Evolutionary conservation across 208 protist genomes (phyloP).

Genomic region (Polymyxa betae): DNA sequence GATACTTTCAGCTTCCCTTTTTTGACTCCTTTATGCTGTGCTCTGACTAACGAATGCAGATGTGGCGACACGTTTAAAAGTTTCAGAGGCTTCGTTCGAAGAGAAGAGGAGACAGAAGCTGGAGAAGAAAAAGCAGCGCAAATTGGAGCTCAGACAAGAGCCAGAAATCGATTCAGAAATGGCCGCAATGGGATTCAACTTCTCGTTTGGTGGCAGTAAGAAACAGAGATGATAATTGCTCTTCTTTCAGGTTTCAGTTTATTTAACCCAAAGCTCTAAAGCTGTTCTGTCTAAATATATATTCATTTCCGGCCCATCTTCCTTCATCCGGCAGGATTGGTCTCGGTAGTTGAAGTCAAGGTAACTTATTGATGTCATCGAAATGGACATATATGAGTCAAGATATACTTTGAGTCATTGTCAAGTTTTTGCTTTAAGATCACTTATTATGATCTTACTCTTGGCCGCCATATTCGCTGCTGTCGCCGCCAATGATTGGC

Average conservation of each 20-base stretch:
- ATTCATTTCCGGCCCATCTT: no score
- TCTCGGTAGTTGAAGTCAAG: neutral
- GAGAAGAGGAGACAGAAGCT: neutral
- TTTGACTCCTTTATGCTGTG: no score
- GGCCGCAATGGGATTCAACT: constrained; percentile 35
- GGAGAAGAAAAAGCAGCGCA: neutral
- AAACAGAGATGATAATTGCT: neutral
- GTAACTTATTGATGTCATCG: neutral
- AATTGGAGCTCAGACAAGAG: neutral
- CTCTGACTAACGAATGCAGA: neutral
- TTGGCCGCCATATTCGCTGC: neutral
- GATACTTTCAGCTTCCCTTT: no score
- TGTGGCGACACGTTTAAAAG: neutral
- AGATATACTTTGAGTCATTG: no score
- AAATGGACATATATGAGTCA: no score
- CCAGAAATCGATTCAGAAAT: neutral
- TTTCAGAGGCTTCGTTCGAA: neutral
- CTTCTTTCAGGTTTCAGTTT: neutral
- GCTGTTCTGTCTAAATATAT: neutral
- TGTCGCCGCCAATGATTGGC: neutral
- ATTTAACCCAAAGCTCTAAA: neutral
- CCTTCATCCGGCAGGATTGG: neutral
- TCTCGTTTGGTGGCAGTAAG: constrained; percentile 36
- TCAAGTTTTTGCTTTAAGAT: no score
- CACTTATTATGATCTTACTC: no score